Base-by-base conservation (phyloP, 208 protist species). In the Porcisia deanei region DNA sequence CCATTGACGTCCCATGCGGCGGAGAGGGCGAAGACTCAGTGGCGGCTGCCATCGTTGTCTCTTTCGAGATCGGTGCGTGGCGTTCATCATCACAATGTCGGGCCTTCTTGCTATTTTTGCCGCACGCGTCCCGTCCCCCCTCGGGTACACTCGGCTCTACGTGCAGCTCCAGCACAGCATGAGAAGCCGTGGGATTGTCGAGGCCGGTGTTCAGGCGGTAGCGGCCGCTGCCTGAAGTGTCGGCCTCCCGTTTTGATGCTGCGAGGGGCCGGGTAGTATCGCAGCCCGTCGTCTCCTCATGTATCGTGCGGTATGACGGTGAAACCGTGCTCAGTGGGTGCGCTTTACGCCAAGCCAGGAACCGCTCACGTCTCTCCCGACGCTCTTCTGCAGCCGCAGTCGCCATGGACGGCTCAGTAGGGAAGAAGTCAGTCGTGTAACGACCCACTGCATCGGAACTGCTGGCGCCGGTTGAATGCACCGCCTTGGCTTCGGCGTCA, bases 131-230 rank as follows among this genome's bases (percentile, higher is more conserved):
- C 30, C 34, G 20, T 37, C 9, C 59, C 39, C 34, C 59, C 34
- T n/a, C 59, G 20, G 59, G 7, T 22, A 64, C 34, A 64, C 30
- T 18, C 59, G 59, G 34, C 59, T 53, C 43, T n/a, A 5, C 63
- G 41, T 16, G 41, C 16, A 93, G 37, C 58, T 90, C 85, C 18
- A 93, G 25, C 49, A 71, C 75, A 7, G 79, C 59, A 3, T 74
- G 69, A 47, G 77, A 73, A 43, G 84, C 57, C 65, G 82, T 67
- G 18, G 86, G 85, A 49, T 76, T 82, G 52, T 94, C 91, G 3
- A 96, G 75, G 18, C 93, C 93, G 9, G 89, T 91, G 80, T 97
- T 92, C 47, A 94, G 73, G 0, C 88, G 89, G 61, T 88, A 94
- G 55, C 76, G 80, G 30, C 64, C 73, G 55, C 47, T 64, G 59